phyloP scores from a whole-genome alignment of 192 early-diverging fungal genomes.

The Backusella parvicylindrica region DNA sequence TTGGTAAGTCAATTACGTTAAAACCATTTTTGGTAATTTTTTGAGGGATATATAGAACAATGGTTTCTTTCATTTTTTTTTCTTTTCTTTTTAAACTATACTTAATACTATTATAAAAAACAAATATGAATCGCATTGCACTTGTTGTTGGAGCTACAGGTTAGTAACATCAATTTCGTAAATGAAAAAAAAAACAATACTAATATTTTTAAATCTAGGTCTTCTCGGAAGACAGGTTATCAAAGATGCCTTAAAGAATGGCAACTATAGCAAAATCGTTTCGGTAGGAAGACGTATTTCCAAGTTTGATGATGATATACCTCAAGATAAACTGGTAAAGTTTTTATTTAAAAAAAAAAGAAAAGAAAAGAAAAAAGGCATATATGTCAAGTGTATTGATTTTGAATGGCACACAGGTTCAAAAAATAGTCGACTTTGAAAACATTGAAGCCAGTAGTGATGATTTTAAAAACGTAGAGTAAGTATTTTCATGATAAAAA shows the following conservation, averaged over 20 bases:
- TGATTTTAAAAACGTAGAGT: conserved; percentile 45
- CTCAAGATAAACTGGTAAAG: conserved; percentile 41
- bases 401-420: too few species aligned
- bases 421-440: conserved; percentile 76
- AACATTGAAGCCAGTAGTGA: conserved; percentile 44
- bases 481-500: conserved; percentile 22
- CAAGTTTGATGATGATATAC: conserved; percentile 38
- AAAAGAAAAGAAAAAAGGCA: too few species aligned
- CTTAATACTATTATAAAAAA: background rate
- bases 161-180: background rate
- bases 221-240: conserved; percentile 52
- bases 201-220: background rate
- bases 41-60: background rate
- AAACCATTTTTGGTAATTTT: background rate
- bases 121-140: background rate
- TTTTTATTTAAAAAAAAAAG: too few species aligned
- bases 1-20: background rate
- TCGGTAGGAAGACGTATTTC: conserved; percentile 48
- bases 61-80: background rate
- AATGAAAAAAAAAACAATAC: background rate
- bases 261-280: conserved; percentile 49
- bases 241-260: conserved; percentile 45
- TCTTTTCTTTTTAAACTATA: background rate
- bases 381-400: too few species aligned
- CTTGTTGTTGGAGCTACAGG: conserved; percentile 1